Base-by-base conservation (phyloP, 108 stramenopile genomes). In the Schizochytrium sp. region DNA sequence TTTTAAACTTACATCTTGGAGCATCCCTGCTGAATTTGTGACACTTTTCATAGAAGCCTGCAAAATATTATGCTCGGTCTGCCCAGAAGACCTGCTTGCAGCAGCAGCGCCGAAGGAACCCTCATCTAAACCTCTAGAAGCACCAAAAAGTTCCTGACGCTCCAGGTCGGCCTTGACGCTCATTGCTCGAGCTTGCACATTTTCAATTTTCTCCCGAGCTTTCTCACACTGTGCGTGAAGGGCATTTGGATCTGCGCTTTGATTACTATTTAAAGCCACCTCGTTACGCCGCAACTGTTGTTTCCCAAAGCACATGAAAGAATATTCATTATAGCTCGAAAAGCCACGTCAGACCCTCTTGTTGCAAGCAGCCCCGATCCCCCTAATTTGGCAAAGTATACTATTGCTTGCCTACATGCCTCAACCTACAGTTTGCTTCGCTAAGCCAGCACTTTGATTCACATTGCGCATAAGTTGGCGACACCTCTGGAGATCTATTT, bases 21-120 rank as follows among this genome's bases (percentile, higher is more conserved):
- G 64, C 64, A 69, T 12, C 10, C 64, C 64, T 15, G 64, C 64
- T 44, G 64, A 69, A 69, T 3, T 69, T 69, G 64, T 69, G 10
- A 69, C 64, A 38, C 64, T 69, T 69, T 69, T 38, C 64, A 69
- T 69, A 8, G 64, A 28, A 8, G 64, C 44, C 64, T 69, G 64
- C 19, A 69, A 44, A 12, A 69, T 38, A 38, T 44, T 44, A 7
- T 8, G 8, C 64, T 69, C 64, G 42, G 10, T 5, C 2, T 69
- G 42, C 42, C 19, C 44, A 44, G 2, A 38, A 10, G 57, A 58
- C 2, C 44, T 69, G 5, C 2, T 38, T 28, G 64, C 64, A 15
- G 64, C 64, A 28, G 64, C 64, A 8, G 64, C 64, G 7, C 64
- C 64, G 15, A 69, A 69, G 12, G 64, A 69, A 12, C 64, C 64